Base-by-base conservation (phyloP, 108 stramenopile genomes). In the Fistulifera solaris region DNA sequence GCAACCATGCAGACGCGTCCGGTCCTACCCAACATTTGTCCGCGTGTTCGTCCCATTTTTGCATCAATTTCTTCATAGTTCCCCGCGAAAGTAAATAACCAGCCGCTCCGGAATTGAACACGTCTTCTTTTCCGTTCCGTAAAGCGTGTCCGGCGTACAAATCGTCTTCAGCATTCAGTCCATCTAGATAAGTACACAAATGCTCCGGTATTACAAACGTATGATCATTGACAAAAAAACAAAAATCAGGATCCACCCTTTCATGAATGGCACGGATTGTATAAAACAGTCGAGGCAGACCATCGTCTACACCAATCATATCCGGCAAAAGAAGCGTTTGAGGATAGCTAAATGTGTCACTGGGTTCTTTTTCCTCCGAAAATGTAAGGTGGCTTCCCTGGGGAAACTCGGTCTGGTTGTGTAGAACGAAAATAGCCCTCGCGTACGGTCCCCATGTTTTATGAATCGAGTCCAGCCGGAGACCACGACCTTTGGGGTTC, bases 161-260 rank as follows among this genome's bases (percentile, higher is more conserved):
- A 49, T 83, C 72, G 16, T 73, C 60, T 6, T 56, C 58, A 22
- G 83, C 72, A 58, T 77, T 62, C 48, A 43, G 53, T 43, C 68
- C 38, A 38, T 67, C 67, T 53, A 93, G 48, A 55, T 78, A 93
- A 31, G 68, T 67, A 55, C 83, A 85, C 16, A 89, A 65, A 62
- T 93, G 78, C 58, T 72, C 76, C 12, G 87, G 85, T 26, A 93
- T 72, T 10, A 93, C 85, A 70, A 76, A 89, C 13, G 92, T 89
- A 56, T 93, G 92, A 71, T 93, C 92, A 69, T 93, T 93, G 46
- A 85, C 85, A 58, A 93, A 87, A 63, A 89, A 93, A 16, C 74
- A 85, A 70, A 87, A 93, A 59, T 87, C 87, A 10, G 90, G 86
- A 68, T 87, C 69, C 48, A 83, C 56, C 38, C 72, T 61, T 40